Evolutionary conservation across 352 stramenopile genomes (phyloP), one percentile per base, ranked within the genome.

Genomic region (Blastocystis sp.): DNA sequence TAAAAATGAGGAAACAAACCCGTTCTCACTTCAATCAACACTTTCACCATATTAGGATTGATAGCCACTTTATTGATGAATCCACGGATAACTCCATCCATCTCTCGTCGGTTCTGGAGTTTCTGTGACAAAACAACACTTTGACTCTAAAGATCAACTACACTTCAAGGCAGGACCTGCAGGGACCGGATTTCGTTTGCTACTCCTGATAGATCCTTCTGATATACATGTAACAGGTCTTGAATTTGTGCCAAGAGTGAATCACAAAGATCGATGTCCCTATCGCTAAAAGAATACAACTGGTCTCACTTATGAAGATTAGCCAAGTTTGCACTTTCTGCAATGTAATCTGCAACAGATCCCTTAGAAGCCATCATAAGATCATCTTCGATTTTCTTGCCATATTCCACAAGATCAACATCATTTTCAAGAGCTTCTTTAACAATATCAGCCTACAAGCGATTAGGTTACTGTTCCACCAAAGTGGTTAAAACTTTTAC

Each of bases 21-120:
- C 54, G 57, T 27, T 27, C 30, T 6, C 30, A 77, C 64, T 51
- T 77, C 64, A 30, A 77, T 56, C 15, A 77, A 48, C 15, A 77
- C 64, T 19, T 77, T 77, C 24, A 77, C 64, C 64, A 77, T 77
- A 35, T 77, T 77, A n/a, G 64, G 64, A 77, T 77, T 77, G 64
- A 77, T 77, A 4, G 64, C 64, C 30, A 77, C 40, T 48, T 77
- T 51, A 35, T 77, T 77, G 64, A 77, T 56, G 9, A 77, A 56
- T 3, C 64, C 64, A n/a, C 64, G 64, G 0, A 77, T 77, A 27
- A 77, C 37, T 40, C 64, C 37, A 30, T 77, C 64, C 64, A 77
- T 77, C 5, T 51, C 37, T 19, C 64, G 64, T 33, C 64, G 22
- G 24, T 77, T 77, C 37, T 77, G 33, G 3, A 77, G 64, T 48